Evolutionary conservation across 1,284 basidiomycete genomes (phyloP), one percentile per base, ranked within the genome.

Genomic region (Somion occarium): DNA sequence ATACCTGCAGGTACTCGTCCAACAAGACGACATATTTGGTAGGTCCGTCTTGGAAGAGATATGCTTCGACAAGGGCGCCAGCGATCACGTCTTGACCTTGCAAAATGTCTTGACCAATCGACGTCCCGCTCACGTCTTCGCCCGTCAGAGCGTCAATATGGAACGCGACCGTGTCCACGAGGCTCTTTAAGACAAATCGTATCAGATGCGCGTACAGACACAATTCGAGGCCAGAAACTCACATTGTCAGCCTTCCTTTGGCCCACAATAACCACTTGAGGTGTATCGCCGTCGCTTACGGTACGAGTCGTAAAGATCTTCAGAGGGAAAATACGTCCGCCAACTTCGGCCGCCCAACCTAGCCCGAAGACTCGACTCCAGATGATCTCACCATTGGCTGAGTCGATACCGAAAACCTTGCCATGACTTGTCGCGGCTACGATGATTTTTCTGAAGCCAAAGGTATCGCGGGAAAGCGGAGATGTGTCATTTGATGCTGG

Each of bases 371-470:
- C 71, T 13, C 81, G 76, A 55, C 77, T 84, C 93, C 93, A 95
- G 1, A 94, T 63, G 23, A 90, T 75, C 2, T 77, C 72, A 1
- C 93, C 91, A 47, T 76, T 88, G 19, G 80, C 79, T 3, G 87
- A 88, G 63, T 97, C 92, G 46, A 97, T 69, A 0, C 85, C 94
- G 61, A 86, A 93, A 0, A 95, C 60, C 64, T 92, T 93, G 18
- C 93, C 92, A 27, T 78, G 73, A 1, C 71, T 59, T 1, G 90
- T 92, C 0, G 84, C 88, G 2, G 76, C 78, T 2, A 97, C 78
- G 46, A 95, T 78, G 38, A 98, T 67, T 66, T 97, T 92, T 44
- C 88, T 79, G 68, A 97, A 92, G 0, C 93, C 94, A 64, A 96
- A 97, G 1, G 84, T 71, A 62, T 97, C 92, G 2, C 89, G 80